Evolutionary conservation across 1,284 basidiomycete genomes (phyloP), one percentile per base, ranked within the genome.

Genomic region (Anthracocystis walkeri): DNA sequence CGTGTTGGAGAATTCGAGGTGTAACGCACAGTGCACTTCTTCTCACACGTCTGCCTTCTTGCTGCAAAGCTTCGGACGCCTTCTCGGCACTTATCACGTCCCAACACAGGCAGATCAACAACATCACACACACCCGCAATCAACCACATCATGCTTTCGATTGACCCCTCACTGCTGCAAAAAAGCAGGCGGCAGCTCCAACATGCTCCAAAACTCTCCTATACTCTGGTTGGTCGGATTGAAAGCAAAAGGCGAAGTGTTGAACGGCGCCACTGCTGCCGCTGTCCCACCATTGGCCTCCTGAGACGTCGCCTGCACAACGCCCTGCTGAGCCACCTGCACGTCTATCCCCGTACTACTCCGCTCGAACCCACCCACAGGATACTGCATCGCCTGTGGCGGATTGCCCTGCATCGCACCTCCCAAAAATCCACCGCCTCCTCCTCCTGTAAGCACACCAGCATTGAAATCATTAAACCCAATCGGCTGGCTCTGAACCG

Each of bases 181-280:
- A 38, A 80, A 80, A 40, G 78, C 64, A 14, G 78, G 76, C 3
- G 78, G 78, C 12, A 80, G 51, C 51, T 80, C 76, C 4, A 80
- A 35, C 75, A 77, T 72, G 74, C 65, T 69, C 63, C 78, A 78
- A 41, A 80, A 70, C 23, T 77, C 77, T 3, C 68, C 79, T 23
- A 81, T 58, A 58, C 42, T 68, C 38, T 61, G 75, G 53, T 41
- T 65, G 23, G 45, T 56, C 18, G 58, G 62, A 21, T 58, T 74
- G 29, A 79, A 77, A 3, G 65, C 72, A 35, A 80, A 79, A 8
- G 79, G 79, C 25, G 76, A 77, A 3, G 65, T 63, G 35, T 52
- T 72, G 25, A 68, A 61, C 14, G n/a, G n/a, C 16, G 42, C 42
- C 40, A 27, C 48, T 18, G 52, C 41, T 42, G 27, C 42, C 41